Evolutionary conservation across 768 basidiomycete species (phyloP), one percentile per base, ranked within the genome.

Genomic region (Pleurotus citrinopileatus): DNA sequence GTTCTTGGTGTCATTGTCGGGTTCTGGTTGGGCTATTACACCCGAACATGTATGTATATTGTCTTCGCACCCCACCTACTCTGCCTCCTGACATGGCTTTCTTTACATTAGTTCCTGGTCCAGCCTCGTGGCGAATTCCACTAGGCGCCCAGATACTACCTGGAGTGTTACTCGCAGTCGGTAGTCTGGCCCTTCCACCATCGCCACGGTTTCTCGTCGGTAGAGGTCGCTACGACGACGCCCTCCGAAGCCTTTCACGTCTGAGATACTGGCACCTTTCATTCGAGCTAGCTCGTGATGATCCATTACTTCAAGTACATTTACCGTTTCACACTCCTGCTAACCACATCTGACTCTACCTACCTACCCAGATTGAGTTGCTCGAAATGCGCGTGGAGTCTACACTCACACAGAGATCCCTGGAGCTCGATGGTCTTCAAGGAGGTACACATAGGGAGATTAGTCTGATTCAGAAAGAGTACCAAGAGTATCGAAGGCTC

Each of bases 11-110:
- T 91, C 4, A 89, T 93, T 0, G 69, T 89, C 12, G 90, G 90
- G 2, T 93, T 92, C 61, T 92, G 91, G 90, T 78, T 81, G 3
- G 91, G 90, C 0, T 93, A 87, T 62, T 61, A 80, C 40, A 92
- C 89, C 0, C 81, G 90, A 12, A 66, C 77, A 19, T 61, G 87
- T 88, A 61, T 69, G 2, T 28, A 27, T 34, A 50, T 43, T 29
- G 8, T 28, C 7, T 36, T 50, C 19, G 46, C 5, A 13, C 25
- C 19, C 22, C 28, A 19, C 47, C 6, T 37, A 8, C 19, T 25
- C 19, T 1, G 17, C 25, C 7, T 25, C 38, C 40, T 40, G 17
- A n/a, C 25, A 37, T 38, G 4, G 25, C 26, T 29, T 17, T 22
- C 45, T 17, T 40, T 17, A 34, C 20, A 37, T 4, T 54, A 88